These are phyloP conservation scores for Sporothrix brasiliensis DNA, from an alignment of 2,329 filamentous ascomycete species.

Conservation along the genomic window DNA sequence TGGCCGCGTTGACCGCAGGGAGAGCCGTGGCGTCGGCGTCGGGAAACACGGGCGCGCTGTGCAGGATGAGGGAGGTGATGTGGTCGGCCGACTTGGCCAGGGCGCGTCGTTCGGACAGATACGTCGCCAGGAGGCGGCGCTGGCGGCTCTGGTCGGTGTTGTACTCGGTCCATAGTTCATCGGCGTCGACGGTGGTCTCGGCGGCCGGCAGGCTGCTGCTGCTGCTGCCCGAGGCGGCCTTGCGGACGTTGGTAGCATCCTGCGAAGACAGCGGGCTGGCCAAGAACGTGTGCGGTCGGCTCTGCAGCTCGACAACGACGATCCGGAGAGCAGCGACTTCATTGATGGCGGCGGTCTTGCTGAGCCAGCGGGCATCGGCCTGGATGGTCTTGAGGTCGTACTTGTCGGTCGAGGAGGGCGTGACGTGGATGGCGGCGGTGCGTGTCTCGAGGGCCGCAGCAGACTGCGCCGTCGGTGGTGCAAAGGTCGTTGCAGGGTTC, in stretches of 20 bases:
- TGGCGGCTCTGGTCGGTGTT: constrained; percentile 64
- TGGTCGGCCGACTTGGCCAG: constrained; percentile 67
- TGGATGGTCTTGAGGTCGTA: constrained; percentile 81
- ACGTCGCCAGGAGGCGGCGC: constrained; percentile 69
- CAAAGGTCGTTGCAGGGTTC: constrained; percentile 69
- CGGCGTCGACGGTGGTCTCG: constrained; percentile 52
- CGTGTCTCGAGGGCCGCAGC: constrained; percentile 78
- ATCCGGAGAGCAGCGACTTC: constrained; percentile 80
- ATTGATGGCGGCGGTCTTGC: constrained; percentile 74
- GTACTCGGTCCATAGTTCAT: constrained; percentile 61
- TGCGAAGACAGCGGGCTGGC: constrained; percentile 73
- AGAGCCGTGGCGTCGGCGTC: constrained; percentile 14
- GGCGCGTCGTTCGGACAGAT: constrained; percentile 70
- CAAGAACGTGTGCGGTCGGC: constrained; percentile 72
- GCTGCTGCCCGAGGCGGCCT: constrained; percentile 62
- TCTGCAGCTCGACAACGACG: constrained; percentile 81
- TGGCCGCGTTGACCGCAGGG: background rate
- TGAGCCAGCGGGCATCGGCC: constrained; percentile 83
- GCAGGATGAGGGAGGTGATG: constrained; percentile 54
- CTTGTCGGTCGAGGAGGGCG: constrained; percentile 65
- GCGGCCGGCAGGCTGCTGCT: constrained; percentile 41
- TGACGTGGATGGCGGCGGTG: constrained; percentile 83
- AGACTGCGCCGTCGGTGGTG: constrained; percentile 61
- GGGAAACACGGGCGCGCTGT: constrained; percentile 39
- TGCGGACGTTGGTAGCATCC: constrained; percentile 74